phyloP scores from a whole-genome alignment of 2,329 filamentous ascomycete species.

The Colletotrichum endophyticum region DNA sequence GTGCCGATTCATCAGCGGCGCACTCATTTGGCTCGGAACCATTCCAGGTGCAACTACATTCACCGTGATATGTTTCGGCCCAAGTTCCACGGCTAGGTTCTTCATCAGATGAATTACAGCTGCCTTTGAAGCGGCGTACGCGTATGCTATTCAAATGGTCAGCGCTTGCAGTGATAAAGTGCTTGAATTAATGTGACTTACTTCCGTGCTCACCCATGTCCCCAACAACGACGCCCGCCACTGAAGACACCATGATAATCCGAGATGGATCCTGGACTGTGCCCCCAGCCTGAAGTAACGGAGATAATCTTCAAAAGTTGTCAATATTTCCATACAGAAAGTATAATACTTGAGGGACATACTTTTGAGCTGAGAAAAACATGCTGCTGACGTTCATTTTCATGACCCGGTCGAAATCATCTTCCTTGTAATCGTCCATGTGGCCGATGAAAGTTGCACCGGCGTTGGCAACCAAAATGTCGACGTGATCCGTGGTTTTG shows the following conservation, averaged over 20 bases:
- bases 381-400: background rate
- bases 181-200: background rate
- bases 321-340: rapidly evolving
- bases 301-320: background rate
- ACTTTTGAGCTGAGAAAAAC: background rate
- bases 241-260: background rate
- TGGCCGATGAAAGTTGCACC: background rate
- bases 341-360: background rate
- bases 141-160: background rate
- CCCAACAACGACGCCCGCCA: background rate
- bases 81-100: background rate
- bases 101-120: background rate
- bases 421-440: background rate
- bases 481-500: background rate
- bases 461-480: background rate
- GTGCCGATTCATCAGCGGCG: background rate
- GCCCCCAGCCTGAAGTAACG: background rate
- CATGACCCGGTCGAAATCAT: background rate
- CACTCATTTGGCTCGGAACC: background rate
- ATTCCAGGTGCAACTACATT: background rate
- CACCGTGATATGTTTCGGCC: background rate
- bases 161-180: background rate
- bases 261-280: background rate
- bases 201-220: background rate
- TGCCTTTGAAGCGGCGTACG: background rate